phyloP scores from a whole-genome alignment of 2,329 filamentous ascomycete species.

The Didymella arachidicola region DNA sequence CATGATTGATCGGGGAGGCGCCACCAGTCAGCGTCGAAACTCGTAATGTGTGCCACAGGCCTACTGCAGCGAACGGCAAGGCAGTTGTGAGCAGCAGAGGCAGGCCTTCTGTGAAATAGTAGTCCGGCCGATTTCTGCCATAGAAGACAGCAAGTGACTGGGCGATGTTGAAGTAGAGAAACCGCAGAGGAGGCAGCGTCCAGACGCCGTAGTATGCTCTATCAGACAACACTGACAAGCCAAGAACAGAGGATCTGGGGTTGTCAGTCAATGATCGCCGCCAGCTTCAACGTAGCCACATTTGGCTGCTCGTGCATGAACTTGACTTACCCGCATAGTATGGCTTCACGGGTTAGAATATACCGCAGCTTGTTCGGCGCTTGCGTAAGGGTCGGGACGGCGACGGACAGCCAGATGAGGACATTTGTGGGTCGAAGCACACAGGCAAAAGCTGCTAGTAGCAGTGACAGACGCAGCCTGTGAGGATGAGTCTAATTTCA shows the following conservation, averaged over 20 bases:
- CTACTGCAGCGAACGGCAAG: slow-evolving; percentile 76
- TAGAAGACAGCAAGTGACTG: slow-evolving; percentile 93
- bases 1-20: slow-evolving; percentile 10
- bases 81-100: slow-evolving; percentile 85
- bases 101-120: slow-evolving; percentile 89
- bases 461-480: slow-evolving; percentile 64
- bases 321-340: slow-evolving; percentile 63
- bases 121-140: slow-evolving; percentile 87
- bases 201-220: slow-evolving; percentile 81
- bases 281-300: neutral
- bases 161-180: slow-evolving; percentile 88
- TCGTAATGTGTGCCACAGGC: slow-evolving; percentile 61
- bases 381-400: slow-evolving; percentile 61
- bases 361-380: slow-evolving; percentile 55
- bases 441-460: slow-evolving; percentile 81
- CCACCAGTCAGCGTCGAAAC: slow-evolving; percentile 1
- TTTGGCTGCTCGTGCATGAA: slow-evolving; percentile 7
- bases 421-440: slow-evolving; percentile 89
- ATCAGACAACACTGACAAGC: slow-evolving; percentile 72
- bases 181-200: slow-evolving; percentile 88
- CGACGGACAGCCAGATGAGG: slow-evolving; percentile 80
- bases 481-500: slow-evolving; percentile 33
- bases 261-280: slow-evolving; percentile 27
- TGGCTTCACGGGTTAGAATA: slow-evolving; percentile 67
- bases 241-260: slow-evolving; percentile 64